A percentile compares a stretch with the other conserved stretches of the same genome.
phyloP scores from a whole-genome alignment of 2,329 filamentous ascomycete species.

The Beauveria pseudobassiana region DNA sequence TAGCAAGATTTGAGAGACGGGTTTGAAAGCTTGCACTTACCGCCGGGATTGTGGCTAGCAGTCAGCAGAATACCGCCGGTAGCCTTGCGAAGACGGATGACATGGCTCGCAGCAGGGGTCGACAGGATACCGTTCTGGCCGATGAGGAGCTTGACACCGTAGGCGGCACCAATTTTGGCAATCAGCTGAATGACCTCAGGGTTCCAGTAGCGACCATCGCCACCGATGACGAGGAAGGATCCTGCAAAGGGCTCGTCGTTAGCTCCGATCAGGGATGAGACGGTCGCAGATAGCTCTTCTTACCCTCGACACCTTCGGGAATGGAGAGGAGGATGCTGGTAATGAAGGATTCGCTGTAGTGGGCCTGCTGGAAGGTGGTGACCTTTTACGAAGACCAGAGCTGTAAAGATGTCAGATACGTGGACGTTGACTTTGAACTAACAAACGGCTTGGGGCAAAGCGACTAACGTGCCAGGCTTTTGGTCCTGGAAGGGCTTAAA shows the following conservation, averaged over 20 bases:
- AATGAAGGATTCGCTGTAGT: slow-evolving; percentile 96
- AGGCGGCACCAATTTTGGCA: slow-evolving; percentile 92
- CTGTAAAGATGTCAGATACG: slow-evolving; percentile 38
- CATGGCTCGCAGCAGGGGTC: slow-evolving; percentile 89
- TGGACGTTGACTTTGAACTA: neutral
- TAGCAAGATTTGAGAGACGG: slow-evolving; percentile 1
- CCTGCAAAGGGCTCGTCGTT: slow-evolving; percentile 28
- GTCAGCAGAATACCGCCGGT: slow-evolving; percentile 96
- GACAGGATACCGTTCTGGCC: slow-evolving; percentile 95
- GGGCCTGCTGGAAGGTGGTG: slow-evolving; percentile 86
- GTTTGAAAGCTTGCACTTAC: slow-evolving; percentile 42
- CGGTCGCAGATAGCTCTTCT: slow-evolving; percentile 14
- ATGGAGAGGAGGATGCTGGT: slow-evolving; percentile 93
- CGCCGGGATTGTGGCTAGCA: slow-evolving; percentile 96
- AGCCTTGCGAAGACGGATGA: slow-evolving; percentile 90
- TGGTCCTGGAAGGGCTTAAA: slow-evolving; percentile 88
- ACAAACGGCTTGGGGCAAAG: slow-evolving; percentile 8
- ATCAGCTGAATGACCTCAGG: slow-evolving; percentile 94
- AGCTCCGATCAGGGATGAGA: slow-evolving; percentile 1
- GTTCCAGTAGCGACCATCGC: slow-evolving; percentile 96
- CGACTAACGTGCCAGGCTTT: slow-evolving; percentile 95
- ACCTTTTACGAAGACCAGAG: slow-evolving; percentile 99
- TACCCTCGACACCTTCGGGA: slow-evolving; percentile 81
- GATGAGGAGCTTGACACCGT: slow-evolving; percentile 94
- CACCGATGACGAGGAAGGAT: slow-evolving; percentile 89